These are phyloP conservation scores for Cephalotrichum gorgonifer DNA, from an alignment of 2,329 filamentous ascomycete species.

Conservation along the genomic window DNA sequence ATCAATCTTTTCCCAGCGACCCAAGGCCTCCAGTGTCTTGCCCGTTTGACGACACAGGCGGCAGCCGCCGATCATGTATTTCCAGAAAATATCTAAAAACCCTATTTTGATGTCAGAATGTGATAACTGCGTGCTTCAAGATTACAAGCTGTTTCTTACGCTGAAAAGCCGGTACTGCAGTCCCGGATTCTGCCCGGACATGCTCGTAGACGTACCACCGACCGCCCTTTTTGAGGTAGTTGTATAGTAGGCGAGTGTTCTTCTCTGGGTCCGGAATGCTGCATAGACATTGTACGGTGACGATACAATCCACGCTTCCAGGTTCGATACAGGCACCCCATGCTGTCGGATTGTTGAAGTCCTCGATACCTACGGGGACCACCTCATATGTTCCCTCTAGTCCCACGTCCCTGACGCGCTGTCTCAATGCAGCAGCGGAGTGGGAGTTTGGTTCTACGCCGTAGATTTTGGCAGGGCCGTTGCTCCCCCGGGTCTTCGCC, in stretches of 20 bases:
- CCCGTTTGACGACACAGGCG: conserved; percentile 26
- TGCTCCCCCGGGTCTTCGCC: conserved; percentile 3
- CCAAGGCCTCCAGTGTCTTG: conserved; percentile 24
- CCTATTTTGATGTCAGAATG: conserved; percentile 14
- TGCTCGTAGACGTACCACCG: conserved; percentile 56
- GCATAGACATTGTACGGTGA: conserved; percentile 52
- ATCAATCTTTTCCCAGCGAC: conserved; percentile 28
- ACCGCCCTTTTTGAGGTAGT: conserved; percentile 49
- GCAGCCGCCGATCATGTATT: conserved; percentile 28
- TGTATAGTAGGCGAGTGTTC: conserved; percentile 45
- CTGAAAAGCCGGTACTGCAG: conserved; percentile 27
- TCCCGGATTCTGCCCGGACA: conserved; percentile 28
- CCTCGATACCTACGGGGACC: conserved; percentile 52
- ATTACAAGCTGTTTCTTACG: conserved; percentile 15
- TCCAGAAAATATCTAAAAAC: conserved; percentile 31
- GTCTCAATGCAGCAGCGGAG: conserved; percentile 37
- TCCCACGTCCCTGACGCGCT: conserved; percentile 37
- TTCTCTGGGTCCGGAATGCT: conserved; percentile 49
- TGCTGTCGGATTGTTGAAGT: conserved; percentile 29
- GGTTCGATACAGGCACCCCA: conserved; percentile 36
- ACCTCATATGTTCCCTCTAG: conserved; percentile 49
- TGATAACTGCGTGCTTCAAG: too few species aligned
- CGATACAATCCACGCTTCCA: conserved; percentile 48
- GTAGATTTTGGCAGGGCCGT: conserved; percentile 31
- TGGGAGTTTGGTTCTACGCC: conserved; percentile 54